Percentiles rank a stretch among this genome's conserved stretches.
Evolutionary conservation across 1,284 basidiomycete species (phyloP).

Genomic region (Thecaphora thlaspeos): DNA sequence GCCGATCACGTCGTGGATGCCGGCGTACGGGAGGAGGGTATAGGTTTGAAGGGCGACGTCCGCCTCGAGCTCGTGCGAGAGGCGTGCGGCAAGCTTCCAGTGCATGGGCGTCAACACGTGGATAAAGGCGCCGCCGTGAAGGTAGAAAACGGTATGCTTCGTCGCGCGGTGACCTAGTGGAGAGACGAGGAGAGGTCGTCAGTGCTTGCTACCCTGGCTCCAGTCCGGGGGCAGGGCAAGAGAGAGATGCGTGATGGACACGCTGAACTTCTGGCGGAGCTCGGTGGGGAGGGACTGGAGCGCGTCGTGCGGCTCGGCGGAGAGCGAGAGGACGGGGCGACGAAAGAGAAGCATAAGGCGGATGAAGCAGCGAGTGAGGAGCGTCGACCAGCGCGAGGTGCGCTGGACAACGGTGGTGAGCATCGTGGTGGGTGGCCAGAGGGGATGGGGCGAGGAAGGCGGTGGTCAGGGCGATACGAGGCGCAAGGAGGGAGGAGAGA

Average conservation of each 20-base stretch:
- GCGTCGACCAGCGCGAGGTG: no score
- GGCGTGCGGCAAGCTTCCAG: background rate
- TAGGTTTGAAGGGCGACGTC: background rate
- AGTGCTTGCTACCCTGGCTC: background rate
- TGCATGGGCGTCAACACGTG: background rate
- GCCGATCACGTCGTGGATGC: background rate
- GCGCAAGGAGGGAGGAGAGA: no score
- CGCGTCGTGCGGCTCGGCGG: background rate
- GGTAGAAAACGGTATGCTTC: background rate
- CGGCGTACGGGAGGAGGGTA: background rate
- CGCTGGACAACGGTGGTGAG: no score
- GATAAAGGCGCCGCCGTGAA: background rate
- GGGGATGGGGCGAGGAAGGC: background rate
- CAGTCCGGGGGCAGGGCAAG: background rate
- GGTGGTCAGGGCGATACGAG: no score
- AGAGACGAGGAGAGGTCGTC: background rate
- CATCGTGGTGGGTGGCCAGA: no score
- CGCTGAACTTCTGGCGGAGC: background rate
- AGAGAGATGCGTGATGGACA: background rate
- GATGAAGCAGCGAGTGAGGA: no score
- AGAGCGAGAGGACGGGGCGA: background rate
- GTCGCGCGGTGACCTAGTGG: background rate
- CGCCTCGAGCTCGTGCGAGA: background rate
- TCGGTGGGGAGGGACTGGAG: background rate
- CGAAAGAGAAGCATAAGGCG: no score